Percentiles rank a stretch among this genome's conserved stretches.
Evolutionary conservation across 495 filamentous ascomycete species (phyloP).

Genomic region (Hypoxylon trugodes): DNA sequence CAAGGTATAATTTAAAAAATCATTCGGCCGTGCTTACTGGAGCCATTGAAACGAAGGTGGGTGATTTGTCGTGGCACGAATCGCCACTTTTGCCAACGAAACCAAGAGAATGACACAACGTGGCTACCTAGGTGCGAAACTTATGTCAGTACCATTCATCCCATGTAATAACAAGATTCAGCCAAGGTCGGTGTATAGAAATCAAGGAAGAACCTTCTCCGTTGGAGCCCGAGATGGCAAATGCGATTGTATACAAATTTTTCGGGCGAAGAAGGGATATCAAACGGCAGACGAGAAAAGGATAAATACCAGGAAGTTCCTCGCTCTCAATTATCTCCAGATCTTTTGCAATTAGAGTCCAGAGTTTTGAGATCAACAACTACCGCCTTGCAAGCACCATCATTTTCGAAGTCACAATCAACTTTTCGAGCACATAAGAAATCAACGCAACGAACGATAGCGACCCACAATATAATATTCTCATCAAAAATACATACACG

Average conservation of each 20-base stretch:
- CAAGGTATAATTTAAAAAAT: conserved; percentile 8
- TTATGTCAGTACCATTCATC: conserved; percentile 2
- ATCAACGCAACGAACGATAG: background rate
- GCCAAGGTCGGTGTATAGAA: conserved; percentile 2
- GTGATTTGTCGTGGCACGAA: conserved; percentile 37
- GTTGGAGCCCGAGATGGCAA: conserved; percentile 9
- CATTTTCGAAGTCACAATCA: background rate
- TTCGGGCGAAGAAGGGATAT: background rate
- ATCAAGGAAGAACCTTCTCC: conserved; percentile 12
- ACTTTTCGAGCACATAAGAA: background rate
- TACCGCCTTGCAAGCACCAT: background rate
- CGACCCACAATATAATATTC: background rate
- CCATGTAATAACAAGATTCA: too few relatives aligned
- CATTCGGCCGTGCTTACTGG: conserved; percentile 13
- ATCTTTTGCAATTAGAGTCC: background rate
- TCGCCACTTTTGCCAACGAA: conserved; percentile 12
- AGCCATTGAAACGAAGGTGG: conserved; percentile 12
- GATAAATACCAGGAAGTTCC: conserved; percentile 11
- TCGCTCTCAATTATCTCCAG: background rate
- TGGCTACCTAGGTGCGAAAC: conserved; percentile 22
- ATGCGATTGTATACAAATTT: conserved; percentile 1
- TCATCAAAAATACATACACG: background rate
- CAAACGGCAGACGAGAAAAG: background rate
- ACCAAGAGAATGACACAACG: conserved; percentile 24
- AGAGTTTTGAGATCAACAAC: conserved; percentile 4